Evolutionary conservation across 2,329 filamentous ascomycete genomes (phyloP).

Genomic region (Fonsecaea pugnacius): DNA sequence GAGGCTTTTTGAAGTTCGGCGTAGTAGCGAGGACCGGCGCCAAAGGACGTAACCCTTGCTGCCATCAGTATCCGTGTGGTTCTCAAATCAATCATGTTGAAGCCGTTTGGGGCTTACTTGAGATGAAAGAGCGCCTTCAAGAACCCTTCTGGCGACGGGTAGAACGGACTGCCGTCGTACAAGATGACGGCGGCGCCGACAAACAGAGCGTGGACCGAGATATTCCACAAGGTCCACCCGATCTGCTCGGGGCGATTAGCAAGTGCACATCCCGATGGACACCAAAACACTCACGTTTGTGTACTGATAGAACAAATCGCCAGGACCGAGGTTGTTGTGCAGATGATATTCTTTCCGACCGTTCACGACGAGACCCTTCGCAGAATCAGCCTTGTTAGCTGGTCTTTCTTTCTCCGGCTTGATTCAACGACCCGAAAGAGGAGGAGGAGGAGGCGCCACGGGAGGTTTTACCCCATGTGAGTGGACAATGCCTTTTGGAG

Average conservation of each 20-base stretch:
- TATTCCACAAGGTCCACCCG: slow-evolving; percentile 52
- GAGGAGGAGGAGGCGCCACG: background rate
- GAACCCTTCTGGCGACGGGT: slow-evolving; percentile 40
- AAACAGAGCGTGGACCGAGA: slow-evolving; percentile 60
- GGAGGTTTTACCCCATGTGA: slow-evolving; percentile 47
- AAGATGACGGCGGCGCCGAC: slow-evolving; percentile 66
- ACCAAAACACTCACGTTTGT: slow-evolving; percentile 37
- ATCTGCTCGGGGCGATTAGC: slow-evolving; percentile 30
- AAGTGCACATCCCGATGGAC: background rate
- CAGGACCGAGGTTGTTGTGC: slow-evolving; percentile 11
- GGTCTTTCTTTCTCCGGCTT: background rate
- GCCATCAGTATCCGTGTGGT: background rate
- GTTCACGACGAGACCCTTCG: slow-evolving; percentile 42
- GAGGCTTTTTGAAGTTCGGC: slow-evolving; percentile 20
- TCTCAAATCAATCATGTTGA: background rate
- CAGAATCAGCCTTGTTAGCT: background rate
- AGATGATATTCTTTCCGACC: slow-evolving; percentile 60
- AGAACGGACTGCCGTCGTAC: slow-evolving; percentile 10
- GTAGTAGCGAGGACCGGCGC: slow-evolving; percentile 24
- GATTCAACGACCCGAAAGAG: no score
- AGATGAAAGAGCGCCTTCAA: slow-evolving; percentile 40
- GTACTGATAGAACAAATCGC: slow-evolving; percentile 52
- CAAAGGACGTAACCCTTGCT: slow-evolving; percentile 15
- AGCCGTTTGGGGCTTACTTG: background rate
- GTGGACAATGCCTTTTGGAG: slow-evolving; percentile 82